Conservation (phyloP, 176 grass and related monocot species). For the Carex myosuroides region DNA sequence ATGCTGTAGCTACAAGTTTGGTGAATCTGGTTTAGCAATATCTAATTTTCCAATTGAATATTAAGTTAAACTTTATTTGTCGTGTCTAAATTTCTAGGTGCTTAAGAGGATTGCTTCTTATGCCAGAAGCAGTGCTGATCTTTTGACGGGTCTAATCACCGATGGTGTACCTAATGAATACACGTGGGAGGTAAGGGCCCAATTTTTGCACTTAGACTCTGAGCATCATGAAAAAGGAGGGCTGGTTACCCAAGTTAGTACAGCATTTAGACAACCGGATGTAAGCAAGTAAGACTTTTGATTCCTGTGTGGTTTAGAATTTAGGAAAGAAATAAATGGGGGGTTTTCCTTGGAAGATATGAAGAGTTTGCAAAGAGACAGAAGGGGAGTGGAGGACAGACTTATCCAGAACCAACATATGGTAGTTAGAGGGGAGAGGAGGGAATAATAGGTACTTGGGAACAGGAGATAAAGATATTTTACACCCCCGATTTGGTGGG, state of each 20-base stretch:
- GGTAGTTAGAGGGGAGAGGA: neutral
- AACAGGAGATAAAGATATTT: neutral
- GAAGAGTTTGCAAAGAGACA: neutral
- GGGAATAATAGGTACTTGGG: neutral
- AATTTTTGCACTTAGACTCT: neutral
- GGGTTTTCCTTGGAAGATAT: neutral
- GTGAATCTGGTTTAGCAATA: neutral
- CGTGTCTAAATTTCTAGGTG: conserved; percentile 31
- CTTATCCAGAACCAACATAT: neutral
- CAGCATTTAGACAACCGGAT: neutral
- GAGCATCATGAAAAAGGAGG: neutral
- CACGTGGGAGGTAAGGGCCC: conserved; percentile 77
- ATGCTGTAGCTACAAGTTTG: neutral
- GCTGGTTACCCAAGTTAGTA: neutral
- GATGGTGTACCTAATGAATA: conserved; percentile 45
- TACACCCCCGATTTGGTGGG: neutral
- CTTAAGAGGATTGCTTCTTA: conserved; percentile 80
- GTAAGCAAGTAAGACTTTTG: neutral
- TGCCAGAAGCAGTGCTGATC: conserved; percentile 75
- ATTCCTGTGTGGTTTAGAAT: neutral
- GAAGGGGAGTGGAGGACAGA: neutral
- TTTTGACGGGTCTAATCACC: conserved; percentile 67
- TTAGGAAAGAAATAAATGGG: neutral
- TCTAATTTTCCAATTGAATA: neutral
- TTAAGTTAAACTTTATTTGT: neutral